Evolutionary conservation across 306 rosid species (phyloP).

Genomic region (Sicyos baderoa): DNA sequence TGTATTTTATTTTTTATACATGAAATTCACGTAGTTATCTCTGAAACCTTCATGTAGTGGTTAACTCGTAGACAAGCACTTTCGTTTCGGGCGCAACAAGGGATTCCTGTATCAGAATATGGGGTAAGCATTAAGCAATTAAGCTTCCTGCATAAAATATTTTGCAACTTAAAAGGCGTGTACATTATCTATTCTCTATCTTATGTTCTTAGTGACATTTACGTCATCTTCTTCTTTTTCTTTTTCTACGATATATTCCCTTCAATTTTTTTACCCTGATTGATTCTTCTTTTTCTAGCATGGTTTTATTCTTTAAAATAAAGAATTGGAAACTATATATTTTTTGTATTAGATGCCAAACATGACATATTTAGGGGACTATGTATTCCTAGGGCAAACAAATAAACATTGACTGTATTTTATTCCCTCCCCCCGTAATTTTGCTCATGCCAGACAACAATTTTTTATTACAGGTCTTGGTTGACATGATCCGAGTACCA

Average conservation of each 20-base stretch:
- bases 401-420: too few relatives aligned
- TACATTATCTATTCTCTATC: not conserved
- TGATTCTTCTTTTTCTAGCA: not conserved
- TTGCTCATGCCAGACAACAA: not conserved
- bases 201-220: not conserved
- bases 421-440: too few relatives aligned
- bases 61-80: conserved; percentile 89
- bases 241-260: not conserved
- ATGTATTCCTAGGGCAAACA: not conserved
- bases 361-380: not conserved
- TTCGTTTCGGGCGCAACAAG: conserved; percentile 92
- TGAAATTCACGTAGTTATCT: not conserved
- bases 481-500: conserved; percentile 97
- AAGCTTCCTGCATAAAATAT: not conserved
- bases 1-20: not conserved
- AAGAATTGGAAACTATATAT: not conserved
- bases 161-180: not conserved
- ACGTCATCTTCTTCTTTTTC: too few relatives aligned
- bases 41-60: conserved; percentile 50
- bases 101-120: conserved; percentile 86
- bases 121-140: conserved; percentile 56
- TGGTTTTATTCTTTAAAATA: not conserved
- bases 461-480: conserved; percentile 49
- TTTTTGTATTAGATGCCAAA: not conserved
- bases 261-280: not conserved